phyloP scores from a whole-genome alignment of 805 yeast genomes.

The Ogataea neopini region DNA sequence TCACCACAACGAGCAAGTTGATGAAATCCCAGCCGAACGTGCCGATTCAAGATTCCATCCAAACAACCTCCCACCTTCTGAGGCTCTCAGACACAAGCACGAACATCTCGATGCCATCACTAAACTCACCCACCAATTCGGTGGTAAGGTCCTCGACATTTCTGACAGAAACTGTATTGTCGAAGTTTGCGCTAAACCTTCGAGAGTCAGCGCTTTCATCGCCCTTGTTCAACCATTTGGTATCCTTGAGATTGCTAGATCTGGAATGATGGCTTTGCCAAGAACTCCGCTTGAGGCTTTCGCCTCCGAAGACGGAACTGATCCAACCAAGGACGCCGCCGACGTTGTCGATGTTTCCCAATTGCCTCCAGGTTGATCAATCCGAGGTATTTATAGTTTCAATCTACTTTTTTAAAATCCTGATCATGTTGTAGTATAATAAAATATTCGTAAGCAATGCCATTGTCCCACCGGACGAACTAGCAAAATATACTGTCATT shows the following conservation, averaged over 20 bases:
- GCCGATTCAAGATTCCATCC: conserved; percentile 70
- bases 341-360: conserved; percentile 84
- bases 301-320: conserved; percentile 48
- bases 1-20: conserved; percentile 63
- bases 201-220: conserved; percentile 82
- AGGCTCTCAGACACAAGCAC: conserved; percentile 92
- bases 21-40: conserved; percentile 44
- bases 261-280: conserved; percentile 98
- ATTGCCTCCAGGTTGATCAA: conserved; percentile 86
- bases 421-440: no score
- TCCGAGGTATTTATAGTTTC: neutral
- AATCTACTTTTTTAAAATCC: neutral
- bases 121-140: conserved; percentile 79
- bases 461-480: no score
- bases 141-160: conserved; percentile 90
- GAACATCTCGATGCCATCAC: conserved; percentile 83
- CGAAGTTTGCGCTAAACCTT: conserved; percentile 92
- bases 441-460: no score
- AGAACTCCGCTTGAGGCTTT: conserved; percentile 80
- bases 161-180: conserved; percentile 92
- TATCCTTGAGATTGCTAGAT: conserved; percentile 91
- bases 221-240: conserved; percentile 94
- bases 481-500: no score
- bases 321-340: conserved; percentile 52
- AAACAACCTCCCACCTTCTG: conserved; percentile 82